Percentiles rank a stretch among this genome's conserved stretches.
These are phyloP conservation scores for Filobasidium uniguttulatum DNA, from an alignment of 1,284 basidiomycete genomes.

Conservation along the genomic window DNA sequence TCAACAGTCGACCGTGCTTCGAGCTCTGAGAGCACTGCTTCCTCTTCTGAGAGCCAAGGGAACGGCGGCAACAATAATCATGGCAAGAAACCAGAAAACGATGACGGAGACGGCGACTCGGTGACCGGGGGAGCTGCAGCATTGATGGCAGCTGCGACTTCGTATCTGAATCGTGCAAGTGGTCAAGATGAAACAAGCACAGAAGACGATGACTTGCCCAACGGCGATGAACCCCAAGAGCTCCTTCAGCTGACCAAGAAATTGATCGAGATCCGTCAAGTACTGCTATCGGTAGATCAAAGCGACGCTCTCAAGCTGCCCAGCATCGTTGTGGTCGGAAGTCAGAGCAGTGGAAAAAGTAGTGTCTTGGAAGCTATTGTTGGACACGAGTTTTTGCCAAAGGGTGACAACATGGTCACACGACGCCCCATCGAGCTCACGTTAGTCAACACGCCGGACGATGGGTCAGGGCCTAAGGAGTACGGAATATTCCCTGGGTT, in stretches of 20 bases:
- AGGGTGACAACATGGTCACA: slow-evolving; percentile 99
- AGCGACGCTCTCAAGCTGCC: slow-evolving; percentile 85
- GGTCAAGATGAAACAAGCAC: slow-evolving; percentile 17
- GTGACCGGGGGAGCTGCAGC: not conserved
- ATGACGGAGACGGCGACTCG: slow-evolving; percentile 7
- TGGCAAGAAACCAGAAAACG: slow-evolving; percentile 13
- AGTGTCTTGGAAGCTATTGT: slow-evolving; percentile 95
- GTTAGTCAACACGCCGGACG: slow-evolving; percentile 70
- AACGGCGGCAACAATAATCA: not conserved
- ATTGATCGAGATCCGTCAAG: slow-evolving; percentile 88
- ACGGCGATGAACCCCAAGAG: slow-evolving; percentile 23
- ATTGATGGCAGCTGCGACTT: slow-evolving; percentile 2
- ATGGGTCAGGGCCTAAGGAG: slow-evolving; percentile 51
- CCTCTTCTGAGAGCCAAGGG: too few relatives aligned
- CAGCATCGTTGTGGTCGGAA: slow-evolving; percentile 95
- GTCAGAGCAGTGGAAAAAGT: slow-evolving; percentile 95
- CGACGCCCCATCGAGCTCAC: slow-evolving; percentile 95
- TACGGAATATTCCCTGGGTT: slow-evolving; percentile 90
- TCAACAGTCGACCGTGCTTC: too few relatives aligned
- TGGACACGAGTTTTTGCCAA: slow-evolving; percentile 94
- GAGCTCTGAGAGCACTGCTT: too few relatives aligned
- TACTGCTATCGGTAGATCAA: slow-evolving; percentile 89
- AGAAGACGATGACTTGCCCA: slow-evolving; percentile 7
- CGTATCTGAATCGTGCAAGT: slow-evolving; percentile 4
- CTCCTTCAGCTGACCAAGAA: slow-evolving; percentile 87